Evolutionary conservation across 2,329 filamentous ascomycete species (phyloP), one percentile per base, ranked within the genome.

Genomic region (Pseudogymnoascus sp.): DNA sequence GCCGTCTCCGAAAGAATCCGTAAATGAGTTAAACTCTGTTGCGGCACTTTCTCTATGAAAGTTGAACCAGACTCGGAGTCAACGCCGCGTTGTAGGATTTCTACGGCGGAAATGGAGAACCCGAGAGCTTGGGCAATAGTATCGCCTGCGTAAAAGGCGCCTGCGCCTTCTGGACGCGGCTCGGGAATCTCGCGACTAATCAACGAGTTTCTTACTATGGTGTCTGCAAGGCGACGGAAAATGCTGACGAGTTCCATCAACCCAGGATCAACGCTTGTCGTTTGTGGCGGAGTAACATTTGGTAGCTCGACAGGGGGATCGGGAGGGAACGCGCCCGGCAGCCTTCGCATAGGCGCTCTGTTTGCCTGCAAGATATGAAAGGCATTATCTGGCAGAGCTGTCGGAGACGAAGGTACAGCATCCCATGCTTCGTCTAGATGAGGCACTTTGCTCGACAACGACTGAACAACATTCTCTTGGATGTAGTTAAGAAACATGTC

Each of bases 81-180:
- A 3, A 91, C 79, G 6, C 94, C 94, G 67, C 94, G 88, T 72
- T 97, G 91, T 65, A 92, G 87, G 66, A 97, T 96, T 75, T 99
- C 94, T 3, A 90, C 86, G 0, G 91, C 86, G 7, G 91, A 87
- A 62, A 99, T 91, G 0, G 92, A 93, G 71, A 86, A 91, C 1
- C 90, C 93, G 12, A 97, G 84, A 1, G 85, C 78, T 62, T 80
- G 80, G 12, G 85, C 82, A 9, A 91, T 73, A 1, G 81, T 80
- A 67, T 89, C 85, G 62, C 81, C 82, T 20, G 73, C 75, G 61
- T 74, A 75, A 4, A 87, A 71, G 61, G 83, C 77, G 58, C 79
- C 76, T 14, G 69, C 68, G 38, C 68, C 70, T 53, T 70, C 70
- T 38, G 73, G 68, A 39, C 64, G 57, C 18, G 64, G 65, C 63